A percentile compares a stretch with the other conserved stretches of the same genome.
Conservation (phyloP, 2,329 filamentous ascomycete genomes). For the Penicillium sp. region DNA sequence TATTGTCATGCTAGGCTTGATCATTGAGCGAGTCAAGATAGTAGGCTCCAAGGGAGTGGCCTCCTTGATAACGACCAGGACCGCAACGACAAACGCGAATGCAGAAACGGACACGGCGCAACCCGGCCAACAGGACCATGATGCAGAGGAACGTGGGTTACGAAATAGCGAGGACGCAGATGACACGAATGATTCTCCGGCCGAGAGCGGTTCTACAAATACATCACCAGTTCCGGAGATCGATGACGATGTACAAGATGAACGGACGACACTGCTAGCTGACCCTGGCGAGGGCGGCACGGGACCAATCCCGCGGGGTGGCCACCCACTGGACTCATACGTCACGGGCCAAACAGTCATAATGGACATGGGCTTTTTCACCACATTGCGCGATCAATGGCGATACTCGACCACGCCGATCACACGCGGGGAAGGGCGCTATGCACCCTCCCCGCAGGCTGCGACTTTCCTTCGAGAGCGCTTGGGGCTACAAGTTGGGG, state of each 20-base stretch:
- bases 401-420: slow-evolving; percentile 26
- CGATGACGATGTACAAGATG: slow-evolving; percentile 26
- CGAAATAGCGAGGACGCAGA: slow-evolving; percentile 39
- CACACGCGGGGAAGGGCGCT: slow-evolving; percentile 22
- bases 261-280: slow-evolving; percentile 36
- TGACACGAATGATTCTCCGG: slow-evolving; percentile 44
- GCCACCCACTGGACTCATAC: slow-evolving; percentile 42
- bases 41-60: slow-evolving; percentile 29
- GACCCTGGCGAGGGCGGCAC: slow-evolving; percentile 33
- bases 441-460: slow-evolving; percentile 36
- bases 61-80: slow-evolving; percentile 1
- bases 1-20: slow-evolving; percentile 57
- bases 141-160: slow-evolving; percentile 61
- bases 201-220: slow-evolving; percentile 20
- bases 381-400: slow-evolving; percentile 44
- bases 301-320: slow-evolving; percentile 20
- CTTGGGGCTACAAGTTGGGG: slow-evolving; percentile 41
- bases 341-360: slow-evolving; percentile 40
- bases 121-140: slow-evolving; percentile 52
- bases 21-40: slow-evolving; percentile 54
- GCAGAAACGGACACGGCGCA: slow-evolving; percentile 21
- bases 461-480: slow-evolving; percentile 39
- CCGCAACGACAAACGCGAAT: slow-evolving; percentile 5
- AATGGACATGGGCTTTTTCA: slow-evolving; percentile 39
- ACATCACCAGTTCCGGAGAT: slow-evolving; percentile 16